Evolutionary conservation across 2,329 filamentous ascomycete genomes (phyloP).

Genomic region (Aspergillus transmontanensis): DNA sequence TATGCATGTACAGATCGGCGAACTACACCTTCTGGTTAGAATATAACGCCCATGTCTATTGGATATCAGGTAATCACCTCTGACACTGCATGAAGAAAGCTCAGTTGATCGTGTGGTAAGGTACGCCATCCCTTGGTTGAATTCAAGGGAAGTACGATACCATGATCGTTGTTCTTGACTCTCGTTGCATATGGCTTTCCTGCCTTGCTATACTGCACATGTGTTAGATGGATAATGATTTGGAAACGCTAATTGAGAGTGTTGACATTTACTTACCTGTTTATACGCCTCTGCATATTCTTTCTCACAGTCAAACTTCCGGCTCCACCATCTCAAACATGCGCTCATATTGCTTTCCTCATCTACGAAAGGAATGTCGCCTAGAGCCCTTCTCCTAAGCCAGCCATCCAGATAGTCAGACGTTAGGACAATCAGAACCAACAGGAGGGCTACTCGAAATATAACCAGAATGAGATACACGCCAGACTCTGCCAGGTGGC

Average conservation of each 20-base stretch:
- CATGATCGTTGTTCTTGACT: not conserved
- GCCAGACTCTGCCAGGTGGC: not conserved
- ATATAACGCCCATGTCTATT: not conserved
- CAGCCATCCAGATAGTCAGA: not conserved
- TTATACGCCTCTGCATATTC: not conserved
- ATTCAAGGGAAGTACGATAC: not conserved
- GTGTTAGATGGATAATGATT: not conserved
- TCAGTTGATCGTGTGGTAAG: not conserved
- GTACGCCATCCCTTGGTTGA: not conserved
- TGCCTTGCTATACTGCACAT: not conserved
- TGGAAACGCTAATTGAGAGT: too few relatives aligned
- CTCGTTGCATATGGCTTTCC: not conserved
- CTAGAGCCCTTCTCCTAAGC: not conserved
- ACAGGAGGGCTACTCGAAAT: not conserved
- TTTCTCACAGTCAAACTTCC: not conserved
- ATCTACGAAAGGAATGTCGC: not conserved
- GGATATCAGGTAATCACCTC: not conserved
- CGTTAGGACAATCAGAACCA: not conserved
- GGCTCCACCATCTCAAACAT: not conserved
- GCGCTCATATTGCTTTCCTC: not conserved
- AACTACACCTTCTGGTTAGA: not conserved
- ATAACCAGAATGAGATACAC: not conserved
- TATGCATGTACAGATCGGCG: not conserved
- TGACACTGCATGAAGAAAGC: not conserved
- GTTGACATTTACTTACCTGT: not conserved